Evolutionary conservation across 2,329 filamentous ascomycete genomes (phyloP).

Genomic region (Penicillium sp.): DNA sequence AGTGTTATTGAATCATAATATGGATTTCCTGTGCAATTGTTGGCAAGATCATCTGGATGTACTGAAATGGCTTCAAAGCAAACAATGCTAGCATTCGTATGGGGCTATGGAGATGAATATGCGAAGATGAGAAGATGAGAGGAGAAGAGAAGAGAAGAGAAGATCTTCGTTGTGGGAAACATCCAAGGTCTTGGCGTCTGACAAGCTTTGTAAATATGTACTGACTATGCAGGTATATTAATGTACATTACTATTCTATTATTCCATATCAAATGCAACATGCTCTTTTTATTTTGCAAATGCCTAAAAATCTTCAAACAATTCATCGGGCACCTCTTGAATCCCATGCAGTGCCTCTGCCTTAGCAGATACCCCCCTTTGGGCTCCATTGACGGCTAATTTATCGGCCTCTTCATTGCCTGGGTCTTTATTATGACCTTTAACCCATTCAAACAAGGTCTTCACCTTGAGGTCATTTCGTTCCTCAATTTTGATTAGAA

Average conservation of each 20-base stretch:
- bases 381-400: conserved; percentile 69
- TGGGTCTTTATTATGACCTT: conserved; percentile 70
- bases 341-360: conserved; percentile 25
- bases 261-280: background rate
- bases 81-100: background rate
- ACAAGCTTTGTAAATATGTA: background rate
- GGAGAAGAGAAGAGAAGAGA: background rate
- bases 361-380: conserved; percentile 34
- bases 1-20: conserved; percentile 42
- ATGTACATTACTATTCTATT: no score
- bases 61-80: background rate
- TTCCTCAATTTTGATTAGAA: conserved; percentile 69
- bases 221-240: no score
- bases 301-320: conserved; percentile 25
- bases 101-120: background rate
- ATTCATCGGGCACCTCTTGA: conserved; percentile 27
- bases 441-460: conserved; percentile 82
- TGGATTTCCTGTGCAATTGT: conserved; percentile 8
- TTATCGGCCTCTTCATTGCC: conserved; percentile 81
- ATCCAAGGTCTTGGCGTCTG: background rate
- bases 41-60: conserved; percentile 18
- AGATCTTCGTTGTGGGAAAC: background rate
- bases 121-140: background rate
- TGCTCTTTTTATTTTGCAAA: background rate
- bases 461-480: conserved; percentile 58